Base-by-base conservation (phyloP, 2,329 filamentous ascomycete species). In the Phyllosticta citrichinensis region DNA sequence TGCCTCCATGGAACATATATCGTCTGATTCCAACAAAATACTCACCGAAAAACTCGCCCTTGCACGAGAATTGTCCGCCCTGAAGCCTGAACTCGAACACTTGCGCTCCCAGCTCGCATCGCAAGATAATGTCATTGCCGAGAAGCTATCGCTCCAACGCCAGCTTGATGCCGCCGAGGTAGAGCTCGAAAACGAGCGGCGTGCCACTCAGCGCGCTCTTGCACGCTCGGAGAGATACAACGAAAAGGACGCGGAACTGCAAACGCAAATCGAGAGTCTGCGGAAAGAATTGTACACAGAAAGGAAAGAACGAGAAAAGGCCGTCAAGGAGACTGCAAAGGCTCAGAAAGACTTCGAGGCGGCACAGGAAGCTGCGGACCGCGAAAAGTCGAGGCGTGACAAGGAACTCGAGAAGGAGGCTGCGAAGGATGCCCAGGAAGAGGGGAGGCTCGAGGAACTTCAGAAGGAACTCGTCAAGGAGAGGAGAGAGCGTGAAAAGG, bases 151-250 rank as follows among this genome's bases (percentile, higher is more conserved):
- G 1, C 75, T 97, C 14, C 87, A 94, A 69, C 86, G 88, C 55
- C 89, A 94, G 73, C 73, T 96, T 27, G 87, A 82, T 68, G 85
- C 87, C 1, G 74, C 92, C 2, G 88, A 96, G 71, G 85, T 90
- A 52, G 88, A 96, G 67, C 80, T 96, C 2, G 89, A 92, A 65
- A 89, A 88, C 65, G 89, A 94, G 70, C 93, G 85, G 71, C 83
- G 85, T n/a, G 81, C 85, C 2, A 78, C 82, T 9, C 83, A 86
- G 65, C 83, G 86, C 57, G 81, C 81, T 3, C 66, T 76, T 5
- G 76, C 77, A 1, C 80, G 81, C 65, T 71, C 74, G 66, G 77
- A 75, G 55, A 76, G 70, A 69, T 81, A 70, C 71, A 82, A 75
- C 52, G 76, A 79, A 59, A 75, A 76, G 50, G 79, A 80, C 65